Evolutionary conservation across 306 rosid genomes (phyloP).

Genomic region (Cicer arietinum): DNA sequence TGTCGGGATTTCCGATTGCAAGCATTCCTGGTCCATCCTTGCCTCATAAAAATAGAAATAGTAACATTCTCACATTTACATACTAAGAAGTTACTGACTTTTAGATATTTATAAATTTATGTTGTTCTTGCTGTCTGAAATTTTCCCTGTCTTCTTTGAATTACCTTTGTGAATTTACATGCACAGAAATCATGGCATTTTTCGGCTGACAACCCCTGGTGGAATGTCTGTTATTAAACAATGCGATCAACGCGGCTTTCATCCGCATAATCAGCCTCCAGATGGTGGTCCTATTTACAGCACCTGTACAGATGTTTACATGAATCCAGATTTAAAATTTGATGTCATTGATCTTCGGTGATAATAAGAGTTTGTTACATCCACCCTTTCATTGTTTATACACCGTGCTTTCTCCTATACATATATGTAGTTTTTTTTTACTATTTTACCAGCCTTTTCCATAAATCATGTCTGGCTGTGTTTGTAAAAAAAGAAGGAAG

Average conservation of each 20-base stretch:
- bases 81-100: background rate
- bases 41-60: constrained; percentile 12
- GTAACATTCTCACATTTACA: background rate
- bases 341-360: constrained; percentile 94
- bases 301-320: constrained; percentile 89
- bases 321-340: constrained; percentile 82
- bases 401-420: constrained; percentile 29
- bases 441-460: constrained; percentile 40
- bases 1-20: too few species aligned
- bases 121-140: background rate
- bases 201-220: constrained; percentile 86
- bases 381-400: constrained; percentile 48
- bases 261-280: constrained; percentile 80
- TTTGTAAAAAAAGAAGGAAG: constrained; percentile 50
- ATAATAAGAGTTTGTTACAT: constrained; percentile 22
- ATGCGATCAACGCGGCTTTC: constrained; percentile 95
- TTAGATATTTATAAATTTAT: background rate
- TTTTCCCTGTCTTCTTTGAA: background rate
- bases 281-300: constrained; percentile 91
- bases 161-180: constrained; percentile 33
- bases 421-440: constrained; percentile 38
- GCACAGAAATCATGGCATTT: constrained; percentile 90
- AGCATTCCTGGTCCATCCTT: too few species aligned
- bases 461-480: constrained; percentile 26
- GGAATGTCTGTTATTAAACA: constrained; percentile 92